These are phyloP conservation scores for Fraxinus anomala DNA, from an alignment of 257 asterid genomes.

Conservation along the genomic window DNA sequence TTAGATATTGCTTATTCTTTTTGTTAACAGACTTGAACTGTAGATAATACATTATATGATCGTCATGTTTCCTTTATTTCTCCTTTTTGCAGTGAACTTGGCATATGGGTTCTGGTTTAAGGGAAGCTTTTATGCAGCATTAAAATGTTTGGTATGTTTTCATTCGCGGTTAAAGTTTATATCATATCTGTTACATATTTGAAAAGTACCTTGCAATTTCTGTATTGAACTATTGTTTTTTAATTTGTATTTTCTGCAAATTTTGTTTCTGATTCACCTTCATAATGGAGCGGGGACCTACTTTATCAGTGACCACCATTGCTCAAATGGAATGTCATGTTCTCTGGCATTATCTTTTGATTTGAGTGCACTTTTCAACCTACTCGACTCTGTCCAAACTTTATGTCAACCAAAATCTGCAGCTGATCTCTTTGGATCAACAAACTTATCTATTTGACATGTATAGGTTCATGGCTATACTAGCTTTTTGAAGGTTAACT, in stretches of 20 bases:
- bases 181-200: conserved; percentile 12
- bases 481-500: neutral
- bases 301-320: conserved; percentile 6
- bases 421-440: conserved; percentile 10
- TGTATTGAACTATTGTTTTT: conserved; percentile 13
- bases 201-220: conserved; percentile 14
- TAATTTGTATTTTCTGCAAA: conserved; percentile 23
- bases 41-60: conserved; percentile 8
- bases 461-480: neutral
- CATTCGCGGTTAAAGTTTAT: conserved; percentile 8
- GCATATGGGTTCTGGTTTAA: conserved; percentile 92
- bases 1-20: neutral
- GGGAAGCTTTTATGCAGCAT: conserved; percentile 69
- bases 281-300: neutral
- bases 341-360: conserved; percentile 10
- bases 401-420: neutral
- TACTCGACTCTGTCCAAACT: neutral
- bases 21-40: neutral
- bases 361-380: neutral
- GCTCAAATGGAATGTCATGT: conserved; percentile 4
- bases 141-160: conserved; percentile 76
- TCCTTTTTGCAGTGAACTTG: conserved; percentile 67
- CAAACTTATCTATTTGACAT: conserved; percentile 14
- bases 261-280: conserved; percentile 21
- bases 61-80: conserved; percentile 29